Conservation (phyloP, 2,329 filamentous ascomycete species). For the Celoporthe dispersa region DNA sequence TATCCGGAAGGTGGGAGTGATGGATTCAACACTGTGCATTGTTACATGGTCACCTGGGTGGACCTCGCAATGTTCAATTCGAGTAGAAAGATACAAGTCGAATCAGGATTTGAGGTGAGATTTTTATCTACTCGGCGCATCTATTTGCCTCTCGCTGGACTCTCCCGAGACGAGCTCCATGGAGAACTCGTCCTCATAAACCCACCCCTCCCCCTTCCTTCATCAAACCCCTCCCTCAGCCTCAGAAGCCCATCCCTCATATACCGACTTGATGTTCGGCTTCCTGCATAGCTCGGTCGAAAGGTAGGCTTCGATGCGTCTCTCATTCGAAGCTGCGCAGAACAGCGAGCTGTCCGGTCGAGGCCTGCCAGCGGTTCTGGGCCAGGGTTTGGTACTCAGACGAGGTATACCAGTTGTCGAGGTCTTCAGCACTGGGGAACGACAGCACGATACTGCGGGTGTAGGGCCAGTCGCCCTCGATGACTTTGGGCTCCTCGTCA, state of each 20-base stretch:
- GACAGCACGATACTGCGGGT: background rate
- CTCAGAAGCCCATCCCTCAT: background rate
- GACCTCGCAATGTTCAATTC: background rate
- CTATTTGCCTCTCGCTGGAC: background rate
- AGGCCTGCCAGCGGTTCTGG: background rate
- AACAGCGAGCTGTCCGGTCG: background rate
- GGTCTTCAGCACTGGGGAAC: constrained; percentile 1
- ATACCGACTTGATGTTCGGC: background rate
- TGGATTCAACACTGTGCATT: background rate
- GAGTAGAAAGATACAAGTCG: background rate
- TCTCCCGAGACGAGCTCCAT: background rate
- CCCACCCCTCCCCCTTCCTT: background rate
- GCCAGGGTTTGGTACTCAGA: background rate
- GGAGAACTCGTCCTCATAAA: background rate
- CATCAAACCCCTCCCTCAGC: background rate
- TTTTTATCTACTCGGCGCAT: background rate
- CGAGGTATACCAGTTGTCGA: background rate
- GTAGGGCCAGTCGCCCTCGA: constrained; percentile 12
- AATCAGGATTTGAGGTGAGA: background rate
- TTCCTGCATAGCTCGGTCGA: background rate
- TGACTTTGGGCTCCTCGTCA: background rate
- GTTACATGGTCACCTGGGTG: background rate
- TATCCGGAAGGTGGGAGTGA: background rate
- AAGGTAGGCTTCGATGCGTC: background rate
- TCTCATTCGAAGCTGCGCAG: background rate